phyloP scores from a whole-genome alignment of 2,329 filamentous ascomycete genomes.

The Fonsecaea pugnacius region DNA sequence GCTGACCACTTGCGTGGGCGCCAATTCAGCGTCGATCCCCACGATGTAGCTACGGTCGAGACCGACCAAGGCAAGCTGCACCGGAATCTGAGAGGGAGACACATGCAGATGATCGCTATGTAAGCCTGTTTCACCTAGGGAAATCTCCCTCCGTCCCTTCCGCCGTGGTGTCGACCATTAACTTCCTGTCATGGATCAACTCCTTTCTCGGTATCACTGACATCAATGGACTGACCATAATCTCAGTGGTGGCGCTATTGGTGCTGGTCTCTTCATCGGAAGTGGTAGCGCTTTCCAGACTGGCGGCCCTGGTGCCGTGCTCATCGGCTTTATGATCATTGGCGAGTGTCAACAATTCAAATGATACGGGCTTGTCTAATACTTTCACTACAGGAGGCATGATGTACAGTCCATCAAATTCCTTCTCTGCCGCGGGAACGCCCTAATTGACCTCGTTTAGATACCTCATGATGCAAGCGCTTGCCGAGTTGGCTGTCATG shows the following conservation, averaged over 20 bases:
- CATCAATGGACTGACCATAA: not conserved
- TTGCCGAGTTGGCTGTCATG: slow-evolving; percentile 63
- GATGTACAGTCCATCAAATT: slow-evolving; percentile 49
- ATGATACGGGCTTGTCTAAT: slow-evolving; percentile 32
- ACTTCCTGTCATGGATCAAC: not conserved
- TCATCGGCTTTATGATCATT: slow-evolving; percentile 76
- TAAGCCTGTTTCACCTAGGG: slow-evolving; percentile 41
- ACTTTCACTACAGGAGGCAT: slow-evolving; percentile 44
- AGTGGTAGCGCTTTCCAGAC: slow-evolving; percentile 44
- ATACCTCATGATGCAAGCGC: slow-evolving; percentile 59
- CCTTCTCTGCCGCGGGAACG: slow-evolving; percentile 48
- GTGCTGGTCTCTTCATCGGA: slow-evolving; percentile 49
- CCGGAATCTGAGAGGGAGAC: slow-evolving; percentile 26
- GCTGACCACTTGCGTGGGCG: slow-evolving; percentile 23
- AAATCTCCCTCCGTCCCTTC: not conserved
- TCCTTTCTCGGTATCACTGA: not conserved
- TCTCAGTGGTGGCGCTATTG: slow-evolving; percentile 37
- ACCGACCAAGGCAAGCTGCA: slow-evolving; percentile 25
- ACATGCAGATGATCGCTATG: slow-evolving; percentile 42
- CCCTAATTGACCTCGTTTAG: slow-evolving; percentile 41
- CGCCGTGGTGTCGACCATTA: not conserved
- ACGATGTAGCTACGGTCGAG: slow-evolving; percentile 7
- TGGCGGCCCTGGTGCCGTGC: slow-evolving; percentile 59
- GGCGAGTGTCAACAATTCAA: slow-evolving; percentile 50
- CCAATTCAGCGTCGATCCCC: slow-evolving; percentile 23